These are phyloP conservation scores for Amphicarpaea edgeworthii DNA, from an alignment of 306 rosid species.

Conservation along the genomic window DNA sequence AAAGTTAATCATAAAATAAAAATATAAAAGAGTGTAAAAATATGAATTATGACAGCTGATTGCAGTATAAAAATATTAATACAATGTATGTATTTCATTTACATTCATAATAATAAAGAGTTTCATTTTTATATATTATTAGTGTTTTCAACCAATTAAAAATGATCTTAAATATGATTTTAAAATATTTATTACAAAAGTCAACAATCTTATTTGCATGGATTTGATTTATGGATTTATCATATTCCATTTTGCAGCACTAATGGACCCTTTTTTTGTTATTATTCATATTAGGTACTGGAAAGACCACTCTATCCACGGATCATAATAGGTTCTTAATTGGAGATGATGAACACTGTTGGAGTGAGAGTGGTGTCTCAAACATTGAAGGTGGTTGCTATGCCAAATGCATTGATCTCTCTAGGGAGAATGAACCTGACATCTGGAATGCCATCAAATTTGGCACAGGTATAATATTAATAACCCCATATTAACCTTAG, in stretches of 20 bases:
- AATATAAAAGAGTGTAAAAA: too few species aligned
- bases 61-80: too few species aligned
- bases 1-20: too few species aligned
- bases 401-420: conserved; percentile 91
- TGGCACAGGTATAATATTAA: conserved; percentile 73
- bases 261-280: neutral
- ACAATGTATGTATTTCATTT: too few species aligned
- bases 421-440: conserved; percentile 83
- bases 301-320: conserved; percentile 88
- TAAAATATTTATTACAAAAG: too few species aligned
- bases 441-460: conserved; percentile 94
- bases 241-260: neutral
- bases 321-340: conserved; percentile 80
- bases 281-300: conserved; percentile 63
- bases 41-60: too few species aligned
- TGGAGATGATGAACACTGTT: conserved; percentile 94
- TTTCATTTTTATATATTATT: too few species aligned
- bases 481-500: neutral
- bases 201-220: too few species aligned
- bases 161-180: too few species aligned
- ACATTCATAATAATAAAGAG: too few species aligned
- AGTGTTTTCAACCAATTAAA: too few species aligned
- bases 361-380: conserved; percentile 86
- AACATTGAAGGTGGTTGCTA: conserved; percentile 98
- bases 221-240: conserved; percentile 19